phyloP scores from a whole-genome alignment of 257 asterid genomes.

The Solanum appendiculatum region DNA sequence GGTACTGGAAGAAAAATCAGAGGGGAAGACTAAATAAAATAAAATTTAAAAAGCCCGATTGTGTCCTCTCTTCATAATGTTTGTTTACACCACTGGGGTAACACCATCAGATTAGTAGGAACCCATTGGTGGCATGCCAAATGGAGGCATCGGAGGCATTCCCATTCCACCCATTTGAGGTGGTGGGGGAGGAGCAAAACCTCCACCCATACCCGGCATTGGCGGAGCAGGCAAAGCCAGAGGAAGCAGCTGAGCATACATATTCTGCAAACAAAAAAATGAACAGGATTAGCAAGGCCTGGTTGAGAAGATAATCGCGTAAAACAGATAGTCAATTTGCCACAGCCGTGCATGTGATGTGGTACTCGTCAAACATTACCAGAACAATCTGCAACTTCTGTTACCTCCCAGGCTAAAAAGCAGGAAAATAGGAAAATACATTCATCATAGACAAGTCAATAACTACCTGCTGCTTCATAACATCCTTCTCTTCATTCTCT shows the following conservation, averaged over 20 bases:
- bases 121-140: slow-evolving; percentile 98
- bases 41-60: neutral
- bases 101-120: slow-evolving; percentile 42
- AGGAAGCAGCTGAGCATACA: slow-evolving; percentile 96
- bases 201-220: slow-evolving; percentile 88
- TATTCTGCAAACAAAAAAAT: slow-evolving; percentile 49
- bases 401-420: neutral
- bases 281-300: neutral
- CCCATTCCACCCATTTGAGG: slow-evolving; percentile 77
- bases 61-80: neutral
- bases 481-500: slow-evolving; percentile 80
- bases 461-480: slow-evolving; percentile 77
- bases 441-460: neutral
- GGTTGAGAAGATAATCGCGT: neutral
- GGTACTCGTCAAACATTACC: neutral
- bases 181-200: slow-evolving; percentile 45
- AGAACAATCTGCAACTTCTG: neutral
- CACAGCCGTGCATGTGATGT: neutral
- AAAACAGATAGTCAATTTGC: neutral
- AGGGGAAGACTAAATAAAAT: neutral
- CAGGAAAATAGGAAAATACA: neutral
- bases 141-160: slow-evolving; percentile 94
- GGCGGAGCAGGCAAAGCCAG: slow-evolving; percentile 99
- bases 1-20: neutral
- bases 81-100: neutral